Evolutionary conservation across 371 early-diverging fungal genomes (phyloP).

Genomic region (Haplosporangium sp.): DNA sequence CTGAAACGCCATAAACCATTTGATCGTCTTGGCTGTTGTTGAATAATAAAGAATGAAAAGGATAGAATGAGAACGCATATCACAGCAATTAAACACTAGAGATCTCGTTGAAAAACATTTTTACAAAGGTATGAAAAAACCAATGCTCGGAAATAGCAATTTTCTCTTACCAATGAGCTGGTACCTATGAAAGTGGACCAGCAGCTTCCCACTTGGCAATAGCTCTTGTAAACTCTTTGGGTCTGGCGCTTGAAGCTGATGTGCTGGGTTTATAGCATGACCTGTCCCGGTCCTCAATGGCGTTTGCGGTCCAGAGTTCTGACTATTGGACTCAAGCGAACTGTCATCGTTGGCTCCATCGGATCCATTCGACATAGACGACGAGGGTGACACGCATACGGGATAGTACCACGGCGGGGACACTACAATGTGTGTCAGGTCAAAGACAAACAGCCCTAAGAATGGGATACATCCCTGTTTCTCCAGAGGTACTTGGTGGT

Average conservation of each 20-base stretch:
- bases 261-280: conserved; percentile 8
- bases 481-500: conserved; percentile 12
- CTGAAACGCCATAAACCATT: conserved; percentile 53
- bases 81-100: not conserved
- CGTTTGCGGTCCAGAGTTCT: not conserved
- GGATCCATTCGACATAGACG: not conserved
- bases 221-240: conserved; percentile 27
- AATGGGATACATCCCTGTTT: conserved; percentile 50
- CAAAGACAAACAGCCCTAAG: conserved; percentile 45
- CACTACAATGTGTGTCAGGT: conserved; percentile 45
- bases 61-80: no score
- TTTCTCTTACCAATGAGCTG: conserved; percentile 33
- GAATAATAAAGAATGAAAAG: not conserved
- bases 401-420: conserved; percentile 42
- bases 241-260: conserved; percentile 22
- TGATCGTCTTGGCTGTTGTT: conserved; percentile 45
- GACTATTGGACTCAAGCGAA: not conserved
- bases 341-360: not conserved
- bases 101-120: not conserved
- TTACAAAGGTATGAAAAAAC: not conserved
- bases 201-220: conserved; percentile 22
- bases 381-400: not conserved
- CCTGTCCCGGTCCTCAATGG: not conserved
- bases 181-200: conserved; percentile 42
- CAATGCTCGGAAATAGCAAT: not conserved